These are phyloP conservation scores for Calonectria honghensis DNA, from an alignment of 2,329 filamentous ascomycete genomes.

Conservation along the genomic window DNA sequence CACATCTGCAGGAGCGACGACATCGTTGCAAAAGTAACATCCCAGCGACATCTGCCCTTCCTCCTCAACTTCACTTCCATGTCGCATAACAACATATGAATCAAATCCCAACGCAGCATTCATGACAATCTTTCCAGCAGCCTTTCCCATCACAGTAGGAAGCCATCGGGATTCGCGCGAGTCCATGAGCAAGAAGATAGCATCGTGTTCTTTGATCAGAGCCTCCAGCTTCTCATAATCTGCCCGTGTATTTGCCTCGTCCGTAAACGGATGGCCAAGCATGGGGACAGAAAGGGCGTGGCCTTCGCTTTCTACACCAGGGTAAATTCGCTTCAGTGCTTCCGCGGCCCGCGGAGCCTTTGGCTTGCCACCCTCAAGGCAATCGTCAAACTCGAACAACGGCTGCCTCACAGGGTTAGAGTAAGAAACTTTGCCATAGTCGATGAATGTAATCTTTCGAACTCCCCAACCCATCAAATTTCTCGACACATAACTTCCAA, in stretches of 20 bases:
- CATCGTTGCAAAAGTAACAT: slow-evolving; percentile 99
- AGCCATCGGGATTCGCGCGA: slow-evolving; percentile 96
- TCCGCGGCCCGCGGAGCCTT: slow-evolving; percentile 90
- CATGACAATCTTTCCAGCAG: slow-evolving; percentile 94
- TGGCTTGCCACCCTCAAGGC: slow-evolving; percentile 86
- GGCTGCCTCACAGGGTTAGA: slow-evolving; percentile 98
- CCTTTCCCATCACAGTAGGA: slow-evolving; percentile 96
- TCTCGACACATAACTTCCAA: slow-evolving; percentile 94
- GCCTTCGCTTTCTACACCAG: slow-evolving; percentile 88
- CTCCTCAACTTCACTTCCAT: slow-evolving; percentile 80
- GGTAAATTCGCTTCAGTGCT: slow-evolving; percentile 89
- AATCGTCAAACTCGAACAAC: slow-evolving; percentile 93
- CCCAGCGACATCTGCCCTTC: slow-evolving; percentile 82
- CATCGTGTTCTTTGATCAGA: slow-evolving; percentile 90
- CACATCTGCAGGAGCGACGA: slow-evolving; percentile 94
- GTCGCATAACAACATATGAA: slow-evolving; percentile 97
- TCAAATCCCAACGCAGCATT: slow-evolving; percentile 98
- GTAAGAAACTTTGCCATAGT: slow-evolving; percentile 94
- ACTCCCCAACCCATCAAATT: slow-evolving; percentile 98
- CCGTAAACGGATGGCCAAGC: slow-evolving; percentile 91
- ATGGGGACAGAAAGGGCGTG: slow-evolving; percentile 93
- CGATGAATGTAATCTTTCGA: slow-evolving; percentile 94
- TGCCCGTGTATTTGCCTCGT: slow-evolving; percentile 79
- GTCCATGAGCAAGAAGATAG: slow-evolving; percentile 97
- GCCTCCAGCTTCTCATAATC: slow-evolving; percentile 85